A percentile compares a stretch with the other conserved stretches of the same genome.
phyloP scores from a whole-genome alignment of 1,284 basidiomycete species.

The Apiotrichum siamense region DNA sequence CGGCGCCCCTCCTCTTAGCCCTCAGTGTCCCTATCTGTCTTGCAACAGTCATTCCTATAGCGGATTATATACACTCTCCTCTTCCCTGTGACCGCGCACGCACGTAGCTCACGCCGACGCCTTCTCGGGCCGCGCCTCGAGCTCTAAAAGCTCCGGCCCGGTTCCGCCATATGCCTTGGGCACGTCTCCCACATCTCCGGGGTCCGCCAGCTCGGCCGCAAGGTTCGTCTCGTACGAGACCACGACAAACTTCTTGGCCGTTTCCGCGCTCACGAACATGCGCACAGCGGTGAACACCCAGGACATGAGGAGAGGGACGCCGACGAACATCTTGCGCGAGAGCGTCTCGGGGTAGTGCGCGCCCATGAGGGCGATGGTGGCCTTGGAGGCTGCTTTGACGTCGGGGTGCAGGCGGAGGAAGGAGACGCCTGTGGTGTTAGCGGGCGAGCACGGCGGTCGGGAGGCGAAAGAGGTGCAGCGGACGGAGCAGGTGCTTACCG shows the following conservation, averaged over 20 bases:
- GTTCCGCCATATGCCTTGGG: conserved; percentile 23
- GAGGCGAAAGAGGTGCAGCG: too few species aligned
- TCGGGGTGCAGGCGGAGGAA: conserved; percentile 25
- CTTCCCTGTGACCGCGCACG: too few species aligned
- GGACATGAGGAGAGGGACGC: conserved; percentile 25
- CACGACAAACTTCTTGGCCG: conserved; percentile 24
- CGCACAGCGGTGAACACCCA: conserved; percentile 25
- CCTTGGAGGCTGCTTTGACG: conserved; percentile 25
- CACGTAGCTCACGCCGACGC: too few species aligned
- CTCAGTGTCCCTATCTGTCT: too few species aligned
- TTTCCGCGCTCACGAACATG: conserved; percentile 23
- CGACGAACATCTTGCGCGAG: conserved; percentile 26
- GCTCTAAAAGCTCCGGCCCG: conserved; percentile 12
- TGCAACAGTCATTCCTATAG: too few species aligned
- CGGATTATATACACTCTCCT: background rate
- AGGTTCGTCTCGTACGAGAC: conserved; percentile 17
- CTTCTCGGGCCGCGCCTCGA: conserved; percentile 4
- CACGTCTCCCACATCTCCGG: conserved; percentile 12
- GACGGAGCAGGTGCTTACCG: background rate
- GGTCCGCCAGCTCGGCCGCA: conserved; percentile 18
- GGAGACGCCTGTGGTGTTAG: conserved; percentile 13
- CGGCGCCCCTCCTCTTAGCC: too few species aligned
- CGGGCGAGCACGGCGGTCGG: too few species aligned
- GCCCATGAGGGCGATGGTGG: conserved; percentile 22
- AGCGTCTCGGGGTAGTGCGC: conserved; percentile 29